Percentiles rank a stretch among this genome's conserved stretches.
Conservation (phyloP, 768 basidiomycete species). For the Zangia roseola region DNA sequence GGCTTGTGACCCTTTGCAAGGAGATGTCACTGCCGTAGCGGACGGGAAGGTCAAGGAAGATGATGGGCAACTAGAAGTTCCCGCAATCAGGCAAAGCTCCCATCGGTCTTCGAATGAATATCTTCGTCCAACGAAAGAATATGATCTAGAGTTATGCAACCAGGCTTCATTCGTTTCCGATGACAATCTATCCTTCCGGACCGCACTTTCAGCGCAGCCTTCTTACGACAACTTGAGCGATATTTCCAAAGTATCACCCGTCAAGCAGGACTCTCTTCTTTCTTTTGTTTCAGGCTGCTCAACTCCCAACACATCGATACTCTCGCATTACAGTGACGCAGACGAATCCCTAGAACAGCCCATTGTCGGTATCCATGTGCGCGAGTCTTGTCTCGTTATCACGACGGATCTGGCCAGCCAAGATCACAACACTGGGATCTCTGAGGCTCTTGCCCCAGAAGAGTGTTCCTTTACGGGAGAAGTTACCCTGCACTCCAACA, state of each 20-base stretch:
- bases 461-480: neutral
- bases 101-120: neutral
- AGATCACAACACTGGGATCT: neutral
- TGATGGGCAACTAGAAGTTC: neutral
- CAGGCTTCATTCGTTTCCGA: constrained; percentile 19
- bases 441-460: neutral
- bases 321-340: constrained; percentile 19
- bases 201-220: constrained; percentile 25
- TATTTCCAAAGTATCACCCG: constrained; percentile 13
- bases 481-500: neutral
- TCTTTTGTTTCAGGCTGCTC: constrained; percentile 21
- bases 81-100: neutral
- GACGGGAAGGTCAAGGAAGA: constrained; percentile 6
- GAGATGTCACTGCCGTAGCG: neutral
- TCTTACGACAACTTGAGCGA: constrained; percentile 22
- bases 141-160: constrained; percentile 11
- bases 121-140: constrained; percentile 8
- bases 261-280: constrained; percentile 18
- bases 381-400: neutral
- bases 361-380: neutral
- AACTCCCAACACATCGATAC: constrained; percentile 23
- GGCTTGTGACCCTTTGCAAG: constrained; percentile 2
- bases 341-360: constrained; percentile 3
- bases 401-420: neutral
- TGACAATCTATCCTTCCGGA: constrained; percentile 20